Conservation (phyloP, 1,284 basidiomycete genomes). For the Ustilago tritici region DNA sequence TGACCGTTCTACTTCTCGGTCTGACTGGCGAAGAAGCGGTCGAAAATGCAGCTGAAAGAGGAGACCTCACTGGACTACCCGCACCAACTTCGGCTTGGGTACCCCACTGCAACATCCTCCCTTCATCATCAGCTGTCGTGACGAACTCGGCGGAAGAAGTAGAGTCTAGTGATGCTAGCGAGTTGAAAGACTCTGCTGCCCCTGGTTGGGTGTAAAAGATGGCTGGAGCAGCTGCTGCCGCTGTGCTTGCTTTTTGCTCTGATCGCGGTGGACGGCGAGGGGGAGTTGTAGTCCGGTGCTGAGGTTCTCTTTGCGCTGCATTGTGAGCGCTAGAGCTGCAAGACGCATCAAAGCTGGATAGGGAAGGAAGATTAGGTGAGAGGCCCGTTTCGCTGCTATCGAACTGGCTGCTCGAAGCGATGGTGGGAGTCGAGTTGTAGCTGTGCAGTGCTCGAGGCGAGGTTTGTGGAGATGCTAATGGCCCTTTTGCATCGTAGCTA, state of each 20-base stretch:
- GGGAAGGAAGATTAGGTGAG: constrained; percentile 6
- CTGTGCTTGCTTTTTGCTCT: not conserved
- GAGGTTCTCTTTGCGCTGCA: not conserved
- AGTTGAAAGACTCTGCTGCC: constrained; percentile 28
- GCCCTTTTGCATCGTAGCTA: too few species aligned
- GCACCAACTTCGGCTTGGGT: constrained; percentile 14
- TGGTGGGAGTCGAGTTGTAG: constrained; percentile 23
- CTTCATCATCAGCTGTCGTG: constrained; percentile 28
- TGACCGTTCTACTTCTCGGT: constrained; percentile 38
- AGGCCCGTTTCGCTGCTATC: constrained; percentile 1
- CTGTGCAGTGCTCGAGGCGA: constrained; percentile 10
- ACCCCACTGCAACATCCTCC: constrained; percentile 35
- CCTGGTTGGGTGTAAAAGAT: constrained; percentile 31
- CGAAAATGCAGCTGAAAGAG: constrained; percentile 1
- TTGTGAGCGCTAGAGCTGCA: not conserved
- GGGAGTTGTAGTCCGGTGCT: not conserved
- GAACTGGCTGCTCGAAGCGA: constrained; percentile 22
- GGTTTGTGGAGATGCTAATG: too few species aligned
- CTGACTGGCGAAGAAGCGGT: constrained; percentile 17
- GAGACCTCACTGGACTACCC: not conserved
- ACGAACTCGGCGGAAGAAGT: constrained; percentile 15
- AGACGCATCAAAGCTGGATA: not conserved
- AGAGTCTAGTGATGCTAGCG: constrained; percentile 26
- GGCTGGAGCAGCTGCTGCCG: constrained; percentile 14
- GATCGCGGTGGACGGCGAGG: constrained; percentile 13